Evolutionary conservation across 2,329 filamentous ascomycete genomes (phyloP), one percentile per base, ranked within the genome.

Genomic region (Apiospora aurea): DNA sequence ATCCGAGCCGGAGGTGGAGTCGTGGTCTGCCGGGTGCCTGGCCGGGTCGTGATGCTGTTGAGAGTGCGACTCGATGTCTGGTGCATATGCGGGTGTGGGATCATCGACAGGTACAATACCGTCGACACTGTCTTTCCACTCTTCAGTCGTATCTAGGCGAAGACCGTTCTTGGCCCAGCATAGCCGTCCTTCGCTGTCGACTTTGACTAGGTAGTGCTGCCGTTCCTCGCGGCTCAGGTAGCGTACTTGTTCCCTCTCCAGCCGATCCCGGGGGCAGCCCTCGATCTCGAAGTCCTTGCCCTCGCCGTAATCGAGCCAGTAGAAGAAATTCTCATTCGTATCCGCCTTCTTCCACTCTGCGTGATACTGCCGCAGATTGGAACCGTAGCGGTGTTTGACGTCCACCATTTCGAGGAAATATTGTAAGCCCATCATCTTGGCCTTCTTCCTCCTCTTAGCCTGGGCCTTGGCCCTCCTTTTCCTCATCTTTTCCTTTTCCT

Each of bases 341-440:
- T 93, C 86, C 1, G 90, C 85, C 73, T 88, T 89, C 80, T 94
- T 94, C 95, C 95, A 98, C 75, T 93, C 90, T 72, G 90, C 89
- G 78, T 98, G 95, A 77, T 97, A 98, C 44, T 89, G 88, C 44
- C 93, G 87, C 69, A 97, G 82, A 76, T 96, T 97, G 70, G 91
- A 92, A 4, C 95, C 95, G 78, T 97, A 97, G 4, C 95, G 90
- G 79, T 98, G 95, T 81, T 97, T 95, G 67, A 91, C 83, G 79
- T 96, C 93, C 10, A 96, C 91, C 92, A 97, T 95, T 78, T 97
- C 89, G 16, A 91, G 85, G 74, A 96, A 97, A 79, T 97, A 97
- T 78, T 94, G 92, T 47, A 97, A 81, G 24, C 94, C 94, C 93
- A 97, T 96, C 80, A 90, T 92, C 80, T 92, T 93, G 0, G 94